These are phyloP conservation scores for Trichosporon ovoides DNA, from an alignment of 1,284 basidiomycete genomes.

Conservation along the genomic window DNA sequence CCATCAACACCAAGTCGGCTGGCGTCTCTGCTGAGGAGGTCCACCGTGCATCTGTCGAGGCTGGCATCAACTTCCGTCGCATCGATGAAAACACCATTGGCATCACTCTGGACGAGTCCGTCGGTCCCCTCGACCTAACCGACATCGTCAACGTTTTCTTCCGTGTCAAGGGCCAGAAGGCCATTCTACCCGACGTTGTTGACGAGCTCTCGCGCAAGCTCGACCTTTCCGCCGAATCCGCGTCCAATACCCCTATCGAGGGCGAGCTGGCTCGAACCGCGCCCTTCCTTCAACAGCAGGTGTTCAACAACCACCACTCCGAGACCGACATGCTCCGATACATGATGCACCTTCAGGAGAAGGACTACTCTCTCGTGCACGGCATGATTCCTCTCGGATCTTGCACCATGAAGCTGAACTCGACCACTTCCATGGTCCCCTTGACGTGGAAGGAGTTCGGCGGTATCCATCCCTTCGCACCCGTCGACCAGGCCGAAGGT, in stretches of 20 bases:
- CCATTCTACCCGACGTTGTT: conserved; percentile 44
- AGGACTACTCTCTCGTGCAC: conserved; percentile 91
- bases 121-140: conserved; percentile 67
- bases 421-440: conserved; percentile 93
- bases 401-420: conserved; percentile 96
- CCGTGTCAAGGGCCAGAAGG: conserved; percentile 42
- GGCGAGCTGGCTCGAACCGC: conserved; percentile 63
- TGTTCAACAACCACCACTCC: conserved; percentile 92
- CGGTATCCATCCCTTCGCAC: conserved; percentile 86
- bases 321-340: conserved; percentile 98
- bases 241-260: conserved; percentile 49
- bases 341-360: conserved; percentile 86
- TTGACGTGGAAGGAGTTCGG: conserved; percentile 91
- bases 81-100: conserved; percentile 76
- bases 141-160: conserved; percentile 79
- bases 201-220: conserved; percentile 43
- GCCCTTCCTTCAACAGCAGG: conserved; percentile 73
- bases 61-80: conserved; percentile 78
- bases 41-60: conserved; percentile 63
- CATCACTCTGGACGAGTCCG: conserved; percentile 88
- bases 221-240: conserved; percentile 28
- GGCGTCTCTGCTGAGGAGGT: conserved; percentile 60
- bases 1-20: conserved; percentile 62
- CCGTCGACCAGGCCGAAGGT: conserved; percentile 81
- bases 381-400: conserved; percentile 96